Evolutionary conservation across 352 stramenopile genomes (phyloP), one percentile per base, ranked within the genome.

Genomic region (Phytophthora sojae): DNA sequence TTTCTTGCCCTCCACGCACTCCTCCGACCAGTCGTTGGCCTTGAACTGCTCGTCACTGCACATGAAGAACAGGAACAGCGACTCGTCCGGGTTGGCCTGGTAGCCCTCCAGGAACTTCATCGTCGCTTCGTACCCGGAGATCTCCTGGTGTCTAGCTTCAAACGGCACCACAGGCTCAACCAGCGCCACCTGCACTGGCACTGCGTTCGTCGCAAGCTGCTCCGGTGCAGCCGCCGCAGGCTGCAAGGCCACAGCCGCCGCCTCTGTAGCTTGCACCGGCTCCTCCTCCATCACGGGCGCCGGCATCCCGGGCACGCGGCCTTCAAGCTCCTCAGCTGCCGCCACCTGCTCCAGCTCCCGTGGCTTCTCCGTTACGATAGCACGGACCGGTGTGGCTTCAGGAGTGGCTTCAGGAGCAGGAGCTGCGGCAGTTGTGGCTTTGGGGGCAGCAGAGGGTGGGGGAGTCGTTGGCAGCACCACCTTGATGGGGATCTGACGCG

Each of bases 21-120:
- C 63, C 26, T 75, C 59, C 0, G 77, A 89, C 84, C 85, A 92
- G 55, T 93, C 82, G 21, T 66, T 57, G 11, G 79, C 60, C 12
- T 85, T 76, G 42, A 86, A 85, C 11, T 81, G 51, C 26, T 89
- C 70, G 53, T 93, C 83, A 23, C 85, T 91, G 67, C 86, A 93
- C 32, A 81, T 78, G 64, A 93, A 93, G 55, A 90, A 83, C 11
- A 93, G 64, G 49, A 90, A 92, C 37, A 93, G 57, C 17, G 71
- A 75, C 55, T 92, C 82, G 62, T 77, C 51, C 50, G 60, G 51
- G 42, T 64, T 68, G n/a, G 29, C 71, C 58, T 64, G 63, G 54
- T 91, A 92, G 30, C 63, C 83, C 54, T 80, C 68, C 14, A 93
- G 68, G 42, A 83, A 90, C 50, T 79, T 71, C 59, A 81, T 84